Evolutionary conservation across 2,329 filamentous ascomycete genomes (phyloP), one percentile per base, ranked within the genome.

Genomic region (Acrocalymma vagum): DNA sequence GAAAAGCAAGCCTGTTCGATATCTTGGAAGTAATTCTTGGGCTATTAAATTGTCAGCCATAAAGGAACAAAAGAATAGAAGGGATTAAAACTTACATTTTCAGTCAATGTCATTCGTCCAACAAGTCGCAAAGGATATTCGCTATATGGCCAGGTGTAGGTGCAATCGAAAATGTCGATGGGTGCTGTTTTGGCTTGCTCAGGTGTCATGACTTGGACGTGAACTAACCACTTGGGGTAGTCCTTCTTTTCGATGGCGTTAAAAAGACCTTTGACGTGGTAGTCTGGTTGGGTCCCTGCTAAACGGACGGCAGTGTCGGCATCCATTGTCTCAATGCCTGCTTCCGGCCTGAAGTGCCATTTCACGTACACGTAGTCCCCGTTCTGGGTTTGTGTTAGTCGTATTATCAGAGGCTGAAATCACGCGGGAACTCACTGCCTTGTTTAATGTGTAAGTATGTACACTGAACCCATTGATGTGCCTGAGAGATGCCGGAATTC

Each of bases 1-100:
- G 80, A 82, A 56, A 88, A 88, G 1, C 82, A 80, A 0, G 81
- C 78, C 66, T 87, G 84, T 63, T 88, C 85, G 31, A 86, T 80
- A 58, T 89, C 85, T 30, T 79, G 76, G 56, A 87, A 87, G 71
- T 87, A 88, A 68, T 88, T 87, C 37, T 79, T 67, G 2, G 77
- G 73, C 15, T 81, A 81, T 33, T 67, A 64, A 48, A 80, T 76
- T n/a, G n/a, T n/a, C n/a, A n/a, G n/a, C n/a, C n/a, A n/a, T n/a
- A n/a, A n/a, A n/a, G n/a, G n/a, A n/a, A n/a, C n/a, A n/a, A n/a
- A n/a, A n/a, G n/a, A n/a, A n/a, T n/a, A n/a, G n/a, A n/a, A n/a
- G n/a, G n/a, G n/a, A n/a, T n/a, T n/a, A n/a, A n/a, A n/a, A n/a
- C n/a, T n/a, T n/a, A n/a, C n/a, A n/a, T n/a, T n/a, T n/a, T n/a